A percentile compares a stretch with the other conserved stretches of the same genome.
phyloP scores from a whole-genome alignment of 2,329 filamentous ascomycete genomes.

The Aspergillus sp. region DNA sequence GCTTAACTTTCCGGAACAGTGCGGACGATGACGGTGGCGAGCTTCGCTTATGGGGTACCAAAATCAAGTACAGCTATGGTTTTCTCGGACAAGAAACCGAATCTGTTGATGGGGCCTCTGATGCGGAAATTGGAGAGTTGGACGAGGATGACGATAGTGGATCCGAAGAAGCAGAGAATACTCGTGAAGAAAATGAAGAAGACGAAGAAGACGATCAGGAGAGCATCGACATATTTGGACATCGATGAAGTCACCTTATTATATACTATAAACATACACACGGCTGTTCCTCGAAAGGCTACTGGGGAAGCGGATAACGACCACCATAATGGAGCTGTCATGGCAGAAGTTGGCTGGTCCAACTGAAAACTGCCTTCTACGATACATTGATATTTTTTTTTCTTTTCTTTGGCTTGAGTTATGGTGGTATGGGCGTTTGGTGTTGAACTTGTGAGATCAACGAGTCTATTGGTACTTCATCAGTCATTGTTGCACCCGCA shows the following conservation, averaged over 20 bases:
- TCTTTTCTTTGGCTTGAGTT: not conserved
- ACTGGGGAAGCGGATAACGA: not conserved
- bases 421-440: conserved; percentile 9
- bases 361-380: conserved; percentile 10
- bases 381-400: not conserved
- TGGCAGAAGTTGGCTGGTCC: conserved; percentile 18
- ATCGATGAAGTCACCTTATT: conserved; percentile 43
- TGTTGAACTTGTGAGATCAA: conserved; percentile 4
- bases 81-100: conserved; percentile 35
- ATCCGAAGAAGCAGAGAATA: conserved; percentile 41
- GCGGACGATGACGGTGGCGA: conserved; percentile 59
- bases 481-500: not conserved
- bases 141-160: conserved; percentile 30
- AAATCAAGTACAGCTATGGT: conserved; percentile 43
- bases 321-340: not conserved
- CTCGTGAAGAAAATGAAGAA: conserved; percentile 53
- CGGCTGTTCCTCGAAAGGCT: not conserved
- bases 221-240: conserved; percentile 55
- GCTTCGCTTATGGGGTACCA: conserved; percentile 60
- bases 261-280: conserved; percentile 1
- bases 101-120: conserved; percentile 25
- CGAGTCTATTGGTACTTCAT: not conserved
- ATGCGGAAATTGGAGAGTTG: conserved; percentile 24
- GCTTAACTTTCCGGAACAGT: conserved; percentile 20
- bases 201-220: conserved; percentile 53